Evolutionary conservation across 2,329 filamentous ascomycete genomes (phyloP).

Genomic region (Zymoseptoria passerinii): DNA sequence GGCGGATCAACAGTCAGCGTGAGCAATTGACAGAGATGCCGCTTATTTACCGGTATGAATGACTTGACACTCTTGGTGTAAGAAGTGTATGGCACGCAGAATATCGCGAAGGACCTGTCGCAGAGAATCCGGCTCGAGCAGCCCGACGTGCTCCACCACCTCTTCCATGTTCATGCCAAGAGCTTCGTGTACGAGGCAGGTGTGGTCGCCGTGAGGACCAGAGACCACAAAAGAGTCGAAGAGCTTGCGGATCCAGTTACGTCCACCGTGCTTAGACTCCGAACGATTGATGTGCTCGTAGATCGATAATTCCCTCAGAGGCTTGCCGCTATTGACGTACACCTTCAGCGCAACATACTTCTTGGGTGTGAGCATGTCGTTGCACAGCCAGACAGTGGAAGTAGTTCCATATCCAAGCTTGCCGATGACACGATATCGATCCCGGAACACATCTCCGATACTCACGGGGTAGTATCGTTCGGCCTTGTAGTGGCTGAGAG

Average conservation of each 20-base stretch:
- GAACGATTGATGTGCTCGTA: constrained; percentile 24
- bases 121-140: constrained; percentile 5
- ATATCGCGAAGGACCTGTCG: constrained; percentile 20
- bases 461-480: constrained; percentile 32
- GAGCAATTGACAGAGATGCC: not conserved
- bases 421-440: constrained; percentile 32
- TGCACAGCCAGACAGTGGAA: constrained; percentile 39
- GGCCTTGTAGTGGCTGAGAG: constrained; percentile 17
- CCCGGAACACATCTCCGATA: constrained; percentile 29
- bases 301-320: constrained; percentile 27
- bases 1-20: not conserved
- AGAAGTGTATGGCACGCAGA: constrained; percentile 21
- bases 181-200: constrained; percentile 30
- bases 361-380: constrained; percentile 26
- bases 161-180: constrained; percentile 34
- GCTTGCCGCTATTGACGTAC: constrained; percentile 24
- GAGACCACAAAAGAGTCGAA: constrained; percentile 31
- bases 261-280: constrained; percentile 24
- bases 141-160: constrained; percentile 24
- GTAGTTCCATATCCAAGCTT: constrained; percentile 38
- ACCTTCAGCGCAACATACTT: constrained; percentile 31
- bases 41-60: constrained; percentile 23
- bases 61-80: constrained; percentile 21
- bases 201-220: constrained; percentile 29
- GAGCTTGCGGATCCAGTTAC: constrained; percentile 27